phyloP scores from a whole-genome alignment of 176 grass and related monocot species.

The Oryza punctata region DNA sequence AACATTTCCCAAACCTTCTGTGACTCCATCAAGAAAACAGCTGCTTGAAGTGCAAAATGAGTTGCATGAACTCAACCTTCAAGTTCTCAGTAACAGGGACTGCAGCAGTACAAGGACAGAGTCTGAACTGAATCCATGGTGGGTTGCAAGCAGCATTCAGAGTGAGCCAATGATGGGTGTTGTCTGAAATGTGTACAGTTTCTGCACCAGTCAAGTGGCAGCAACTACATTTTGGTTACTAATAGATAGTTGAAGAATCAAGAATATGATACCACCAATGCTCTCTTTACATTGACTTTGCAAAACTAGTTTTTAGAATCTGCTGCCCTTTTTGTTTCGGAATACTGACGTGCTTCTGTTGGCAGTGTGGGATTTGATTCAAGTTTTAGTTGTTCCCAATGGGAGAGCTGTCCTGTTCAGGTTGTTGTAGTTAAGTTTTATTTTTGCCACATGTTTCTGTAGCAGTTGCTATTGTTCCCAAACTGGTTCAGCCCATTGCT shows the following conservation, averaged over 20 bases:
- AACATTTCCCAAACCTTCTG: slow-evolving; percentile 10
- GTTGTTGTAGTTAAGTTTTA: background rate
- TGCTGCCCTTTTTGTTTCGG: slow-evolving; percentile 6
- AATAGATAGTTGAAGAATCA: background rate
- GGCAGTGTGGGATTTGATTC: background rate
- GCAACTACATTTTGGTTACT: slow-evolving; percentile 20
- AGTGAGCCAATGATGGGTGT: slow-evolving; percentile 10
- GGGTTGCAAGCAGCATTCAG: slow-evolving; percentile 17
- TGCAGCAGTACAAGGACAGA: slow-evolving; percentile 3
- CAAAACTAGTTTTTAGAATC: background rate
- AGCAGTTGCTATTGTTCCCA: background rate
- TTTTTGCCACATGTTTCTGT: slow-evolving; percentile 9
- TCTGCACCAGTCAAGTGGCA: background rate
- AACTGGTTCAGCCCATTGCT: background rate
- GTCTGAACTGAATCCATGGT: slow-evolving; percentile 21
- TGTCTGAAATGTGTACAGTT: slow-evolving; percentile 28
- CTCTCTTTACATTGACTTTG: background rate
- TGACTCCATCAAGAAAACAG: slow-evolving; percentile 5
- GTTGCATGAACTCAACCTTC: slow-evolving; percentile 3
- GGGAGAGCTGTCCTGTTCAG: background rate
- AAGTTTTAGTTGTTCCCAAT: slow-evolving; percentile 5
- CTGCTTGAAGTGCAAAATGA: slow-evolving; percentile 1
- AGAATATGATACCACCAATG: slow-evolving; percentile 2
- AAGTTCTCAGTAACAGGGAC: background rate
- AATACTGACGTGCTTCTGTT: background rate